Base-by-base conservation (phyloP, 257 asterid species). In the Handroanthus guayacan region DNA sequence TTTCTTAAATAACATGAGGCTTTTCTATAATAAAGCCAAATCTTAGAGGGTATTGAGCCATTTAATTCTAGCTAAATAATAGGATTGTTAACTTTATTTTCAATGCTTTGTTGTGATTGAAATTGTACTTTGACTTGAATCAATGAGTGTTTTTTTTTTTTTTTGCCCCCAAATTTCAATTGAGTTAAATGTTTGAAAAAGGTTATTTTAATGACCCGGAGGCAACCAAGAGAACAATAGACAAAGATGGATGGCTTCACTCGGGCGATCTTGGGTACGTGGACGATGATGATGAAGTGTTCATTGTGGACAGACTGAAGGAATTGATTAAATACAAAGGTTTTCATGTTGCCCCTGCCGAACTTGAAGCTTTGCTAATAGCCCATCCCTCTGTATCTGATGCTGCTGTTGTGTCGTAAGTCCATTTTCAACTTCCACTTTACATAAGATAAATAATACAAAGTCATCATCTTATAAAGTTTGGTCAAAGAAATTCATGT, bases 361-460 rank as follows among this genome's bases (percentile, higher is more conserved):
- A 88, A 66, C 83, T 88, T 12, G 93, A 89, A 76, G 89, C 93
- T 48, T 54, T 89, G 76, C 79, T 89, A 11, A 18, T 85, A 3
- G 78, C 89, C 16, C 93, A 89, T 73, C 88, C 91, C 9, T 70
- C 68, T 34, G 75, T 89, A 9, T 85, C 89, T 5, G 91, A 89
- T 2, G 89, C 91, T 57, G 93, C 88, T 12, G 93, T 89, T 45
- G 87, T 89, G 41, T 86, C 89, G 93, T 89, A 82, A 81, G 91
- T 84, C 14, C 20, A 18, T 36, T 67, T 43, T 51, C n/a, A 7
- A 14, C 13, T 12, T 66, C 36, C 12, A 10, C 31, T 25, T 1
- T 25, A 25, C 31, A 25, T 25, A 25, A 25, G 31, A 25, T 25
- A 25, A 25, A 1, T 25, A 25, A 25, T 25, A 25, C 31, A 25